phyloP scores from a whole-genome alignment of 768 basidiomycete species.

The Lentinula lateritia region DNA sequence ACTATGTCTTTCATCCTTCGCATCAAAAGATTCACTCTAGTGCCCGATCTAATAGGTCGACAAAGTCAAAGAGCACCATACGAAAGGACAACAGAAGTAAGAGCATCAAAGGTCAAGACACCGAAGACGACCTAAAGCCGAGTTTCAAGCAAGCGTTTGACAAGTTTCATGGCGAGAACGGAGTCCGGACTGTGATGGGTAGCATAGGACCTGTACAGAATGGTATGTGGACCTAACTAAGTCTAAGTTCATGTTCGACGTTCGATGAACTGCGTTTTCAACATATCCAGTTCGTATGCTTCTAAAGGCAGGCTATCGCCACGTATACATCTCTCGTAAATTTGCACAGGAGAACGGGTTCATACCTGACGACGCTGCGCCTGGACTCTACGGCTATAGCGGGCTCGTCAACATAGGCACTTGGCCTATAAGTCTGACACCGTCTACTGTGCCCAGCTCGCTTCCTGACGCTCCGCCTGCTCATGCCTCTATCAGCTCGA shows the following conservation, averaged over 20 bases:
- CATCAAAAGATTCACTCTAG: conserved; percentile 20
- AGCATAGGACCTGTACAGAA: conserved; percentile 86
- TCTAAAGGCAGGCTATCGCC: conserved; percentile 83
- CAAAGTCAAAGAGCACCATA: conserved; percentile 29
- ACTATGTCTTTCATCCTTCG: conserved; percentile 58
- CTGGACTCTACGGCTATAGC: conserved; percentile 91
- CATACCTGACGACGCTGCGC: conserved; percentile 80
- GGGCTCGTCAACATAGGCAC: conserved; percentile 82
- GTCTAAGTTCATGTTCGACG: background rate
- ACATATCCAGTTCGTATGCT: conserved; percentile 75
- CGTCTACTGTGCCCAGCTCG: conserved; percentile 28
- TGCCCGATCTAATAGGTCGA: conserved; percentile 25
- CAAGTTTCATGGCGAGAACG: conserved; percentile 85
- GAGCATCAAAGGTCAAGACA: conserved; percentile 20
- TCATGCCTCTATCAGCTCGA: background rate
- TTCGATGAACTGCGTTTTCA: background rate
- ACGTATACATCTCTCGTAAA: conserved; percentile 93
- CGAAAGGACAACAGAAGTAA: conserved; percentile 30
- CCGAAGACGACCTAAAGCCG: conserved; percentile 42
- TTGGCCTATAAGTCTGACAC: conserved; percentile 76
- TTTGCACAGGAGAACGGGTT: conserved; percentile 88
- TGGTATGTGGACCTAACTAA: conserved; percentile 40
- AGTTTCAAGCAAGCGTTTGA: conserved; percentile 74
- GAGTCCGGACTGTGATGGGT: conserved; percentile 88
- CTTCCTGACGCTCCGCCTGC: conserved; percentile 20